Evolutionary conservation across 352 stramenopile species (phyloP).

Genomic region (Phytophthora palmivora): DNA sequence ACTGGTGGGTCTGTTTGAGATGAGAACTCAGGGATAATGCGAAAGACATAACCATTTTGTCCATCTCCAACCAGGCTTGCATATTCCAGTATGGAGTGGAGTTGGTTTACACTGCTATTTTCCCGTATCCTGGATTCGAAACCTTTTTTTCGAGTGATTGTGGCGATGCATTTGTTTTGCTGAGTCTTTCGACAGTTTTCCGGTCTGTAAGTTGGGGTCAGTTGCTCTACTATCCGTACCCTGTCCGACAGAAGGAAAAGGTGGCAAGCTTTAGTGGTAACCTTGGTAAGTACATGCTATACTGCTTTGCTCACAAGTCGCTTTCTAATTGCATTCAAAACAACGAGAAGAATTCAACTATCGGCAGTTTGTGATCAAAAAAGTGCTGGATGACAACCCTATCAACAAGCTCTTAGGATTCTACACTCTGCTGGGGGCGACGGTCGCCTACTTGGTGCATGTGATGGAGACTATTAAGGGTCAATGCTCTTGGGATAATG

Average conservation of each 20-base stretch:
- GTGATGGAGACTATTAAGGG: slow-evolving; percentile 59
- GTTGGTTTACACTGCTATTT: slow-evolving; percentile 40
- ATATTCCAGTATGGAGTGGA: slow-evolving; percentile 40
- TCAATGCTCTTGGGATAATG: slow-evolving; percentile 34
- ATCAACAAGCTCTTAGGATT: slow-evolving; percentile 51
- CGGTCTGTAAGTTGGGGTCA: slow-evolving; percentile 62
- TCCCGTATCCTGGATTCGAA: slow-evolving; percentile 68
- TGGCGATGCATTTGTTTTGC: slow-evolving; percentile 44
- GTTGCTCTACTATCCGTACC: slow-evolving; percentile 70
- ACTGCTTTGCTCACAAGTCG: neutral
- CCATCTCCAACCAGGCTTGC: slow-evolving; percentile 7
- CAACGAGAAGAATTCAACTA: slow-evolving; percentile 64
- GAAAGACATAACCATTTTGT: neutral
- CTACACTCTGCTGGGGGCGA: slow-evolving; percentile 24
- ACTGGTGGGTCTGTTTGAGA: slow-evolving; percentile 17
- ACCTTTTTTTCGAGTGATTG: slow-evolving; percentile 25
- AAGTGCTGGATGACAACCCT: slow-evolving; percentile 66
- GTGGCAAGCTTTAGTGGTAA: slow-evolving; percentile 67
- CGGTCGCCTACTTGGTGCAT: slow-evolving; percentile 53
- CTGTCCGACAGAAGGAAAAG: slow-evolving; percentile 74
- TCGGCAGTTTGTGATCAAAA: slow-evolving; percentile 75
- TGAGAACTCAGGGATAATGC: neutral
- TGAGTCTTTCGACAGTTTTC: slow-evolving; percentile 51
- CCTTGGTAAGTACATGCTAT: slow-evolving; percentile 36
- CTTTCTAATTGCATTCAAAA: neutral